Evolutionary conservation across 108 stramenopile species (phyloP), one percentile per base, ranked within the genome.

Genomic region (Nannochloropsis gaditana): DNA sequence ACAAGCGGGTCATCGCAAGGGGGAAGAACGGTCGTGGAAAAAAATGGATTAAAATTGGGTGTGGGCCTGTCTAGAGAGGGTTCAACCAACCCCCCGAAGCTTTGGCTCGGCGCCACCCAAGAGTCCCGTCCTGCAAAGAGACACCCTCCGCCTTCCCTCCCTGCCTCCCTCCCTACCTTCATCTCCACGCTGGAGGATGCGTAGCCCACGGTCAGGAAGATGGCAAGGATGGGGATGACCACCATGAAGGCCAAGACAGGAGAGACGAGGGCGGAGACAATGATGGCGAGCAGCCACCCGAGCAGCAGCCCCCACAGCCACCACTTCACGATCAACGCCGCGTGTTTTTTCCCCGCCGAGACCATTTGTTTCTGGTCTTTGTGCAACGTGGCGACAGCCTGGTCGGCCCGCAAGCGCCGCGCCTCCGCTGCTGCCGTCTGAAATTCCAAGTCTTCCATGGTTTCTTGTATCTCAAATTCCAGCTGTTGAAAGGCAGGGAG

Each of bases 221-320:
- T 73, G 59, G 59, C 59, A 15, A 73, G 59, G 59, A 73, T 73
- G 59, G 59, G 59, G 59, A 73, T n/a, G 2, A 73, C 59, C 59
- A 73, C 59, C 15, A 73, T 73, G 59, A 73, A 73, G 15, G 19
- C 59, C 59, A 73, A 73, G 19, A 73, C 59, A n/a, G 59, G 59
- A 15, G 59, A 73, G 19, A 73, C 59, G 3, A 73, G 59, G 19
- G n/a, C 59, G 19, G 59, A 73, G 59, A 73, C 59, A 73, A 73
- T 73, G 8, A 73, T 73, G 15, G 59, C 59, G 19, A 73, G 59
- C 59, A 73, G 59, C 59, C 59, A 73, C 59, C 59, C 59, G 59
- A 73, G 59, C 59, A 73, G n/a, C 59, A 73, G n/a, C 2, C 59
- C 59, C 59, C 59, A 73, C 59, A 73, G n/a, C 59, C 59, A 73